These are phyloP conservation scores for Colletotrichum scovillei DNA, from an alignment of 2,329 filamentous ascomycete species.

Conservation along the genomic window DNA sequence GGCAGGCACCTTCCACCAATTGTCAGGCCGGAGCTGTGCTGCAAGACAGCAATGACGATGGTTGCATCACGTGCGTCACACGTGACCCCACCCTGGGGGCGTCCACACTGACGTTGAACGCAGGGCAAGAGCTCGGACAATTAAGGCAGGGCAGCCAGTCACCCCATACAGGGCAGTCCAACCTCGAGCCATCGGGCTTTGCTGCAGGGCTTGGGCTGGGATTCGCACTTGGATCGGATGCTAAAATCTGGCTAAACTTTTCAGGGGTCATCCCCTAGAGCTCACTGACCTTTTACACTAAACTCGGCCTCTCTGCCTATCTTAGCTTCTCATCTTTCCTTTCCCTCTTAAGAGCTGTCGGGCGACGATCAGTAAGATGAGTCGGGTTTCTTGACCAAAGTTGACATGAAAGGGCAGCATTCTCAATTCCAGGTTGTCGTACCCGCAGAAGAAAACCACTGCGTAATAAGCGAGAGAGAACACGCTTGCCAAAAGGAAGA, in stretches of 20 bases:
- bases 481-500: background rate
- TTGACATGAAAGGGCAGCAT: too few species aligned
- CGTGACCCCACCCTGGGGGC: slow-evolving; percentile 20
- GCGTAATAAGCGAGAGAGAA: background rate
- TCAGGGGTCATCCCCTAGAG: slow-evolving; percentile 31
- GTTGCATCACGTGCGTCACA: slow-evolving; percentile 31
- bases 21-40: background rate
- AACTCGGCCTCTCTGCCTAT: background rate
- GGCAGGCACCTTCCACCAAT: background rate
- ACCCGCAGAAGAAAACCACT: background rate
- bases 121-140: background rate
- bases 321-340: background rate
- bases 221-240: slow-evolving; percentile 20
- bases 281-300: background rate
- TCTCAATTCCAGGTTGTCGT: too few species aligned
- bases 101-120: slow-evolving; percentile 13
- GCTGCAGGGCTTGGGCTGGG: slow-evolving; percentile 25
- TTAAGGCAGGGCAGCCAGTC: background rate
- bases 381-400: background rate
- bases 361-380: too few species aligned
- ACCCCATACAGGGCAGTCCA: background rate
- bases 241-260: slow-evolving; percentile 19
- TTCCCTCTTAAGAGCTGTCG: background rate
- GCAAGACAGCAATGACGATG: background rate
- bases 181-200: background rate